These are phyloP conservation scores for Protea cynaroides DNA, from an alignment of 164 flowering plant species.

Conservation along the genomic window DNA sequence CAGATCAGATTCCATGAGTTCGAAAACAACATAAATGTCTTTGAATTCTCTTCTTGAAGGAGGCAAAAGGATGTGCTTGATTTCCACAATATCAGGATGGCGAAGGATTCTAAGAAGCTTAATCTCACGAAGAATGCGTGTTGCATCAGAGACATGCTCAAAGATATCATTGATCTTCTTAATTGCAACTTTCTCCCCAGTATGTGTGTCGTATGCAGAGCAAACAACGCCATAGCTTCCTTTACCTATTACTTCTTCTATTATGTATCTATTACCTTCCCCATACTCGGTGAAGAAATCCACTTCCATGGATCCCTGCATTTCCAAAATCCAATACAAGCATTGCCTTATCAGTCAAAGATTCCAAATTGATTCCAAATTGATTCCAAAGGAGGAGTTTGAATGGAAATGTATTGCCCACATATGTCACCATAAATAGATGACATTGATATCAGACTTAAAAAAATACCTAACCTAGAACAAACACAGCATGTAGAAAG, in stretches of 20 bases:
- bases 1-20: slow-evolving; percentile 95
- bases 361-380: neutral
- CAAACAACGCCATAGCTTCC: slow-evolving; percentile 98
- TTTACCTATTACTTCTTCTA: slow-evolving; percentile 96
- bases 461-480: neutral
- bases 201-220: slow-evolving; percentile 87
- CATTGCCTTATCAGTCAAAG: neutral
- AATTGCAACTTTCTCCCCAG: slow-evolving; percentile 92
- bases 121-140: slow-evolving; percentile 94
- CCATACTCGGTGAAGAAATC: slow-evolving; percentile 97
- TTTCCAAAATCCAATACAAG: slow-evolving; percentile 2
- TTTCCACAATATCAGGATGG: slow-evolving; percentile 97
- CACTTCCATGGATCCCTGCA: slow-evolving; percentile 70
- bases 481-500: neutral
- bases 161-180: slow-evolving; percentile 96
- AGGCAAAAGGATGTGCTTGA: slow-evolving; percentile 91
- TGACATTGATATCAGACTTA: neutral
- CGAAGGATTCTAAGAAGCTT: slow-evolving; percentile 90
- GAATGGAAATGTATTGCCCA: neutral
- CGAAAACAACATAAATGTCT: slow-evolving; percentile 94
- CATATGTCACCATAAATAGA: neutral
- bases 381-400: neutral
- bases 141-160: slow-evolving; percentile 96
- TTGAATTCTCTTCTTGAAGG: slow-evolving; percentile 95
- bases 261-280: slow-evolving; percentile 81